phyloP scores from a whole-genome alignment of 2,329 filamentous ascomycete species.

The Biscogniauxia sp. region DNA sequence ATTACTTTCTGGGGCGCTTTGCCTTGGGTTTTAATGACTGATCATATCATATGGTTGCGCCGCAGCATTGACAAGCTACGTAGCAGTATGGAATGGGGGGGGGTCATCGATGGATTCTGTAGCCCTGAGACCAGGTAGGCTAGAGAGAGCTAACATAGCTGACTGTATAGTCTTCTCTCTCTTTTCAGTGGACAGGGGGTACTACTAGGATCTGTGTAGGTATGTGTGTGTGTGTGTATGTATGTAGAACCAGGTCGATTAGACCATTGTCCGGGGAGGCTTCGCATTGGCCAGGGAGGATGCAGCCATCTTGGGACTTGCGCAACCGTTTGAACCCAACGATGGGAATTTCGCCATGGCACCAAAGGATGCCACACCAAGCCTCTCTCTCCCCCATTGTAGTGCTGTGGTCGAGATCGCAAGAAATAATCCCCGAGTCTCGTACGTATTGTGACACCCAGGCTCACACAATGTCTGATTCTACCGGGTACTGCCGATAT shows the following conservation, averaged over 20 bases:
- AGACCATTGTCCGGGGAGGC: neutral
- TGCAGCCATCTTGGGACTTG: slow-evolving; percentile 10
- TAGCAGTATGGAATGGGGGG: neutral
- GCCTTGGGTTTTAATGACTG: neutral
- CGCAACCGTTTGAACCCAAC: slow-evolving; percentile 21
- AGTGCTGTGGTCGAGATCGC: slow-evolving; percentile 9
- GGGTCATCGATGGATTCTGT: neutral
- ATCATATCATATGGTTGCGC: neutral
- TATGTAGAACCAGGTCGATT: neutral
- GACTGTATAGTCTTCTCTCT: neutral
- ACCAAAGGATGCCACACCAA: slow-evolving; percentile 12
- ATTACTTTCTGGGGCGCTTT: neutral
- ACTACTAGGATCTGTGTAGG: neutral
- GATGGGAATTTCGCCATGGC: slow-evolving; percentile 13
- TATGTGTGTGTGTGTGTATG: neutral
- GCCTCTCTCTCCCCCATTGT: neutral
- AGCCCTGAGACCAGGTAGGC: neutral
- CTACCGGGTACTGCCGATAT: slow-evolving; percentile 14
- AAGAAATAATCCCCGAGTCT: slow-evolving; percentile 20
- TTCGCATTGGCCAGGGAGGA: slow-evolving; percentile 2
- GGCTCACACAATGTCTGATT: slow-evolving; percentile 9
- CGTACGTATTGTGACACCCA: slow-evolving; percentile 12
- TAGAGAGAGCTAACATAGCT: neutral
- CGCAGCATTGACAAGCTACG: neutral
- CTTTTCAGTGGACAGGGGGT: neutral